Evolutionary conservation across 2,329 filamentous ascomycete species (phyloP).

Genomic region (Fusarium sororula): DNA sequence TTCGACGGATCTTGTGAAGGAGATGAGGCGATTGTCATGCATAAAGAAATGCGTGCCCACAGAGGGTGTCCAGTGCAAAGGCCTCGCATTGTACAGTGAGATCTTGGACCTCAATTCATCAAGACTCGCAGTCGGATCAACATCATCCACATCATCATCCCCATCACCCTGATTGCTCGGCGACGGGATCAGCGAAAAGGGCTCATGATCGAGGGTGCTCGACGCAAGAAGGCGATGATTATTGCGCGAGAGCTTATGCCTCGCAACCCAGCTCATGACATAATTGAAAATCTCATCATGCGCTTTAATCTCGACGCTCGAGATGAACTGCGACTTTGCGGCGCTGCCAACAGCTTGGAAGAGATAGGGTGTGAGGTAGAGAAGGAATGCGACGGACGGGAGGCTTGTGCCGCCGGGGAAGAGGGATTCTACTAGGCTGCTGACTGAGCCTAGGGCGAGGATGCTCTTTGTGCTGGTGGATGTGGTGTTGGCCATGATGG

Average conservation of each 20-base stretch:
- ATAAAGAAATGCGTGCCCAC: slow-evolving; percentile 26
- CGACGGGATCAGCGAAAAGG: background rate
- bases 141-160: background rate
- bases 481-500: background rate
- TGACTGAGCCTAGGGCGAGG: background rate
- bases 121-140: background rate
- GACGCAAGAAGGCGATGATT: slow-evolving; percentile 24
- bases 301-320: slow-evolving; percentile 16
- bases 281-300: slow-evolving; percentile 25
- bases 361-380: slow-evolving; percentile 6
- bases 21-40: slow-evolving; percentile 8
- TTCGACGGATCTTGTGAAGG: slow-evolving; percentile 13
- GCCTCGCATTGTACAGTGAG: slow-evolving; percentile 10
- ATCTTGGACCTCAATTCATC: slow-evolving; percentile 19
- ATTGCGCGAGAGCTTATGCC: slow-evolving; percentile 13
- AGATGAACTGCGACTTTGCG: slow-evolving; percentile 10
- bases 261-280: slow-evolving; percentile 26
- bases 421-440: background rate
- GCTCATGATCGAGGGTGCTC: background rate
- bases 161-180: background rate
- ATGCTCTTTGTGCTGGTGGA: background rate
- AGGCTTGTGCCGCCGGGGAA: background rate
- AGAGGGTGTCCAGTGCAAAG: slow-evolving; percentile 22
- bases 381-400: background rate
- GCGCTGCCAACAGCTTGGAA: background rate